Percentiles rank a stretch among this genome's conserved stretches.
Evolutionary conservation across 305 asterid species (phyloP).

Genomic region (Salvia sclarea): DNA sequence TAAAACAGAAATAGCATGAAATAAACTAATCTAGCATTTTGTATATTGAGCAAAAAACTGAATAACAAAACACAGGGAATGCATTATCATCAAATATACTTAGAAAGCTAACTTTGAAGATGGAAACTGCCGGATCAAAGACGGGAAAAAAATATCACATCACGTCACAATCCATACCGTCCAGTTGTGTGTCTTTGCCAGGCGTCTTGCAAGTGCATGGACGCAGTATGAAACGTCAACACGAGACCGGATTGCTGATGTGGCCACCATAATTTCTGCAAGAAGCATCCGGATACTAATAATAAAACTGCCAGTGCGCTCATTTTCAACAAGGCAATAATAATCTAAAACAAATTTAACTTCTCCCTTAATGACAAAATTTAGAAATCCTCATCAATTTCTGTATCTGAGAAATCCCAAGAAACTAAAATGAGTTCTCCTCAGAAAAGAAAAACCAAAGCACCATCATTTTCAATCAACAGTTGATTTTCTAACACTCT

Average conservation of each 20-base stretch:
- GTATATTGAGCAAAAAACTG: no score
- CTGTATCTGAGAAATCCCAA: background rate
- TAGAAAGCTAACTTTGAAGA: background rate
- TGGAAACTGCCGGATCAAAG: background rate
- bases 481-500: no score
- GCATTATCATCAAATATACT: background rate
- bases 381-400: conserved; percentile 8
- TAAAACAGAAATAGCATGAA: no score
- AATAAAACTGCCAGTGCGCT: conserved; percentile 33
- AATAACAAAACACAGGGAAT: background rate
- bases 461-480: no score
- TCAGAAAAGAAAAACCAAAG: no score
- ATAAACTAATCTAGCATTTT: no score
- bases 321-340: conserved; percentile 30
- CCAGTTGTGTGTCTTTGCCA: conserved; percentile 92
- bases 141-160: conserved; percentile 2
- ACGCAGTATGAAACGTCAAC: conserved; percentile 89
- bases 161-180: conserved; percentile 83
- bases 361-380: background rate
- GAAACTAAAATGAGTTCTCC: no score
- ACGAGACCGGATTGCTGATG: conserved; percentile 74
- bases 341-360: background rate
- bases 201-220: conserved; percentile 78
- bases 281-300: conserved; percentile 41
- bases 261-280: conserved; percentile 84